These are phyloP conservation scores for Alloteropsis angusta DNA, from an alignment of 202 grass and related monocot species.

Conservation along the genomic window DNA sequence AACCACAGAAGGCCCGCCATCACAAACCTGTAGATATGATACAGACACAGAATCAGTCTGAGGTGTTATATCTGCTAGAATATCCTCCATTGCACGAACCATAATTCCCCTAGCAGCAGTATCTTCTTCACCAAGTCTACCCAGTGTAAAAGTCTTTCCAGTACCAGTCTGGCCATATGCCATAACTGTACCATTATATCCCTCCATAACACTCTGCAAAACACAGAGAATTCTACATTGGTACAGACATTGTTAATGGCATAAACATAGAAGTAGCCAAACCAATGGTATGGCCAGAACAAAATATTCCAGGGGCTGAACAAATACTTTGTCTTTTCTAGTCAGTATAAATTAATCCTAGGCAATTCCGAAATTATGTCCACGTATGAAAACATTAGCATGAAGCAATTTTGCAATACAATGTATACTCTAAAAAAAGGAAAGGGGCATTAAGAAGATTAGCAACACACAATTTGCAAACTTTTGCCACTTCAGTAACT, in stretches of 20 bases:
- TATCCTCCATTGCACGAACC: constrained; percentile 99
- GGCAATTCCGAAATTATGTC: background rate
- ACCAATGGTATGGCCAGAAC: background rate
- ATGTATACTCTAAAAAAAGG: background rate
- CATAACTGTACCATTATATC: constrained; percentile 99
- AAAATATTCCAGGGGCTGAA: constrained; percentile 3
- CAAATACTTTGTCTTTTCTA: background rate
- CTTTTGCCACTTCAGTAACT: background rate
- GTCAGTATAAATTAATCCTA: background rate
- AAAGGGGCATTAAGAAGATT: background rate
- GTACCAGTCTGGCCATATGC: constrained; percentile 99
- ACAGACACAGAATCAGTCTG: constrained; percentile 76
- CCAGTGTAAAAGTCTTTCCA: constrained; percentile 97
- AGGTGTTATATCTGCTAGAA: constrained; percentile 76
- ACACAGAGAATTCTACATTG: constrained; percentile 19
- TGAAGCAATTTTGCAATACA: constrained; percentile 13
- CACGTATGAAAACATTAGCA: background rate
- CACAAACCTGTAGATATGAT: constrained; percentile 92
- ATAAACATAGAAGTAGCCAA: constrained; percentile 12
- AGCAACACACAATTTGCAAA: background rate
- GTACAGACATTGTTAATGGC: constrained; percentile 1
- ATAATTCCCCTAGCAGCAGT: constrained; percentile 92
- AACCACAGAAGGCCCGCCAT: background rate
- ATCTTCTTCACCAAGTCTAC: constrained; percentile 97
- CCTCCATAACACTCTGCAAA: constrained; percentile 91